phyloP scores from a whole-genome alignment of 441 rosid species.

The Jatropha multifida region DNA sequence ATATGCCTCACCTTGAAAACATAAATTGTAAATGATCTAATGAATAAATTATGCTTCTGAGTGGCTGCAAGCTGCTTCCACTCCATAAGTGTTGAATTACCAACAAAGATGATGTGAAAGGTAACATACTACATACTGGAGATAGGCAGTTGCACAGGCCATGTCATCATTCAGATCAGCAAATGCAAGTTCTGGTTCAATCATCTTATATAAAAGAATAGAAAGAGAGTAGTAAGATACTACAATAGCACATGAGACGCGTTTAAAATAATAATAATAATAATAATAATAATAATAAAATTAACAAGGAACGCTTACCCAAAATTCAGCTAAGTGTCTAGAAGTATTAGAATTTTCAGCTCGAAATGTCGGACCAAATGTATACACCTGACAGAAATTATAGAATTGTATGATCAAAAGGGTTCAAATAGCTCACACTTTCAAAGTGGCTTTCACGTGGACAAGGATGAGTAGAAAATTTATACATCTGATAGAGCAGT shows the following conservation, averaged over 20 bases:
- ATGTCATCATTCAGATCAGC: conserved; percentile 94
- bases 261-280: no score
- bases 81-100: conserved; percentile 24
- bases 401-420: conserved; percentile 11
- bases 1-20: conserved; percentile 69
- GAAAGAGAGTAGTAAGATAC: conserved; percentile 16
- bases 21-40: conserved; percentile 11
- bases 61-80: conserved; percentile 6
- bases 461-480: conserved; percentile 14
- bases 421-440: conserved; percentile 10
- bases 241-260: neutral
- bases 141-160: conserved; percentile 99
- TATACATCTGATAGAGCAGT: conserved; percentile 93
- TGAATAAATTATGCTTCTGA: no score
- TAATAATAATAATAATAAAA: neutral
- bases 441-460: conserved; percentile 9
- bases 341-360: conserved; percentile 97
- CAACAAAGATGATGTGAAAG: conserved; percentile 43
- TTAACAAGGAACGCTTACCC: conserved; percentile 50
- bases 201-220: conserved; percentile 56
- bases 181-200: conserved; percentile 98
- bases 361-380: conserved; percentile 98
- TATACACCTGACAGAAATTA: conserved; percentile 57
- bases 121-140: conserved; percentile 99
- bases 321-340: conserved; percentile 95